phyloP scores from a whole-genome alignment of 2,329 filamentous ascomycete genomes.

The Phialophora expanda region DNA sequence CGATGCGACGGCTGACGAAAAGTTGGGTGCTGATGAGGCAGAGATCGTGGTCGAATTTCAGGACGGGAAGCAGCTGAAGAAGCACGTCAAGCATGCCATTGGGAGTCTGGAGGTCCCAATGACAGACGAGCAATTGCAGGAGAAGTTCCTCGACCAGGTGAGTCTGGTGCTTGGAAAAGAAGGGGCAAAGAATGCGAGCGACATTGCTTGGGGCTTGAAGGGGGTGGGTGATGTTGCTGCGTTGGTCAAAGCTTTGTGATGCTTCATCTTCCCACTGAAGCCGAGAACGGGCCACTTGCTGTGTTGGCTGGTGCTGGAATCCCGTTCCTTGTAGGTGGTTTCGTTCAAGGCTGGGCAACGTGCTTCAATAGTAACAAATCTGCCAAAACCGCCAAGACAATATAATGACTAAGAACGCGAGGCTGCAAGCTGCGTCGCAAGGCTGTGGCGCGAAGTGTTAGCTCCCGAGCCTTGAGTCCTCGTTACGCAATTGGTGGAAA shows the following conservation, averaged over 20 bases:
- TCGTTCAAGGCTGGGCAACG: no score
- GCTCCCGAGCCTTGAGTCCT: neutral
- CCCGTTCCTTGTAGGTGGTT: no score
- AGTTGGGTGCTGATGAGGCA: conserved; percentile 52
- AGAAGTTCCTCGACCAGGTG: conserved; percentile 59
- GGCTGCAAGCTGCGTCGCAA: neutral
- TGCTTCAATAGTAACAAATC: neutral
- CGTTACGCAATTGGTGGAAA: neutral
- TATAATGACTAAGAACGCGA: neutral
- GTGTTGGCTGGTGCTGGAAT: no score
- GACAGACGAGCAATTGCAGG: conserved; percentile 52
- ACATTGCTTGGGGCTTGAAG: conserved; percentile 44
- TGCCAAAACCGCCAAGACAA: neutral
- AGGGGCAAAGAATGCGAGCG: conserved; percentile 45
- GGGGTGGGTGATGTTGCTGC: conserved; percentile 44
- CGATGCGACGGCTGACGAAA: conserved; percentile 50
- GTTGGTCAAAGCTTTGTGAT: conserved; percentile 37
- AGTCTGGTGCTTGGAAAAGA: conserved; percentile 49
- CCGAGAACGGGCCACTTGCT: no score
- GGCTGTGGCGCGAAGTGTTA: conserved; percentile 2
- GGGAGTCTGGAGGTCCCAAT: conserved; percentile 58
- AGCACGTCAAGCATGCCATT: conserved; percentile 57
- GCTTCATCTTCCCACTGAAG: neutral
- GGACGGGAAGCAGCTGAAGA: conserved; percentile 48
- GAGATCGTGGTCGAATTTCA: conserved; percentile 48